Evolutionary conservation across 495 filamentous ascomycete genomes (phyloP), one percentile per base, ranked within the genome.

Genomic region (Chaetomidium leptoderma): DNA sequence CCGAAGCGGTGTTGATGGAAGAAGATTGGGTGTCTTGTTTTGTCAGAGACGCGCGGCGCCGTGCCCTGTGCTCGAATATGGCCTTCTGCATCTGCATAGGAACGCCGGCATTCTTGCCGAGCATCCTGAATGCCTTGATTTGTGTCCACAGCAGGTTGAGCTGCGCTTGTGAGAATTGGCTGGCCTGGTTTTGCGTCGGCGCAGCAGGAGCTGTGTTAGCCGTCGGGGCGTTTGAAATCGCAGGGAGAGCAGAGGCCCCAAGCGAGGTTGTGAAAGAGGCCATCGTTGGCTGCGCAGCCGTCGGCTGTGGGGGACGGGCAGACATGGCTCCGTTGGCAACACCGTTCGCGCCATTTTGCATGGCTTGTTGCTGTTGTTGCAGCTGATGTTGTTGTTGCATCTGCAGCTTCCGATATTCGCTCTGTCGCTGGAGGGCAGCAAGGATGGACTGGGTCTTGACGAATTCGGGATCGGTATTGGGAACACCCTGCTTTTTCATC

Each of bases 41-140:
- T 9, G 77, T 73, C 3, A 76, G 76, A n/a, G 81, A 78, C 3
- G 81, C 76, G 56, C 85, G 81, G 35, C 82, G 78, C 42, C 76
- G 77, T 60, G 88, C 86, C 45, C 87, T 86, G 13, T 85, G 81
- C 23, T 84, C 77, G 63, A 90, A 91, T 4, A 95, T 80, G 58
- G 86, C 82, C 64, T 89, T 85, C 67, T 91, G 86, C 37, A 92
- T 76, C 40, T 78, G 74, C n/a, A 77, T 69, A 2, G 91, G 88
- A 16, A 97, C 83, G 0, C 89, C 82, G 26, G 84, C 76, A 54
- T 93, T 93, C 70, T 90, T 93, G 11, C 86, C 83, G 1, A 96
- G 76, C 61, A 85, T 76, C 70, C 90, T 89, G 75, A 95, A 95
- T 6, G 89, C 89, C 60, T 82, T 71, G 42, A 95, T 92, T 67